Percentiles rank a stretch among this genome's conserved stretches.
Evolutionary conservation across 148 eudicot species (phyloP).

Genomic region (Rhododendron kiyosumense): DNA sequence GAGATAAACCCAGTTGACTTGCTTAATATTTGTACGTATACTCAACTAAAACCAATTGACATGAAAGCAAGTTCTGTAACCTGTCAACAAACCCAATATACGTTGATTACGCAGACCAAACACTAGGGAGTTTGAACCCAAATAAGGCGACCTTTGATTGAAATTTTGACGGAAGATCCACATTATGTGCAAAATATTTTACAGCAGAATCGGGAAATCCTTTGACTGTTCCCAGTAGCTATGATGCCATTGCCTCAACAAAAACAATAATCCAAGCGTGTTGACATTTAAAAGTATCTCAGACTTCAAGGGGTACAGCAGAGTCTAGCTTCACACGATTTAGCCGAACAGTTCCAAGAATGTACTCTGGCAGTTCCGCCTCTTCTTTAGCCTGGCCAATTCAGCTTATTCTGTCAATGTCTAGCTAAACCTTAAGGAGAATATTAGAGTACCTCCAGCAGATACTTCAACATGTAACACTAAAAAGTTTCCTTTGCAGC

Average conservation of each 20-base stretch:
- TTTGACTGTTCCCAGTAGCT: neutral
- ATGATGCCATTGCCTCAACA: neutral
- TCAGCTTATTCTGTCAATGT: constrained; percentile 9
- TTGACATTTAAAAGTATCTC: neutral
- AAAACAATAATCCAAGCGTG: neutral
- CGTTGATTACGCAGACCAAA: neutral
- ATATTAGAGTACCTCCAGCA: neutral
- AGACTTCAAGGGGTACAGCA: constrained; percentile 44
- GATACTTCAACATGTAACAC: neutral
- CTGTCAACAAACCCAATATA: neutral
- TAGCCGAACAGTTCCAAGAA: constrained; percentile 78
- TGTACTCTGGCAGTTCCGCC: constrained; percentile 82
- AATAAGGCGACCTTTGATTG: neutral
- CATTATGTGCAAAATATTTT: neutral
- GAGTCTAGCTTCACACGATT: constrained; percentile 60
- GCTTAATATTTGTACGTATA: neutral
- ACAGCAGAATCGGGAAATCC: neutral
- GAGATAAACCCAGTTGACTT: neutral
- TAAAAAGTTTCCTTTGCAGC: neutral
- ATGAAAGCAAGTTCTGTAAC: neutral
- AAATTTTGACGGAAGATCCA: neutral
- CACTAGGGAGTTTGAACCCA: neutral
- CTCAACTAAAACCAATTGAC: neutral
- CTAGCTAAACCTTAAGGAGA: neutral
- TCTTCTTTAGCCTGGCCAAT: constrained; percentile 73